Base-by-base conservation (phyloP, 2,329 filamentous ascomycete species). In the Aspergillus fructus region DNA sequence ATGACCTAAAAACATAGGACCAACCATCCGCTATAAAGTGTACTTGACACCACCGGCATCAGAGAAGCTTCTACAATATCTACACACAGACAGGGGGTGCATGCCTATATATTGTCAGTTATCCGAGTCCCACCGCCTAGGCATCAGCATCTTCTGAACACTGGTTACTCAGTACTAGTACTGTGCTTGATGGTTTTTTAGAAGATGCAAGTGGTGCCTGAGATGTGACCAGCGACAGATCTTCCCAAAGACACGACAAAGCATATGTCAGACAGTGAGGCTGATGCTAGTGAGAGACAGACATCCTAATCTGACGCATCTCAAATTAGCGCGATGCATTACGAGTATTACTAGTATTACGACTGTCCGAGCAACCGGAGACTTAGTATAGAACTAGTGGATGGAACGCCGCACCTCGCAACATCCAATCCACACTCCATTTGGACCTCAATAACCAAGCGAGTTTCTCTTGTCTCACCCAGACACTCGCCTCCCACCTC, bases 301-400 rank as follows among this genome's bases (percentile, higher is more conserved):
- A 45, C 17, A 27, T 37, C 19, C 42, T 13, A 21, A 49, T 49
- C 12, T 24, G 37, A 55, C 39, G 53, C 45, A 42, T 49, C 45
- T 55, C 45, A 37, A 43, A 33, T 40, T 40, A 41, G 23, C n/a
- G 40, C 40, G 41, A 40, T 39, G 17, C 42, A 46, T 52, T 52
- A 40, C 15, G 17, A 45, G 12, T 5, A 23, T 23, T 30, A 33
- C 23, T 15, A 19, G 19, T 19, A 27, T 33, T n/a, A 9, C 30
- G 21, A 45, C 30, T 40, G 50, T 48, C 52, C 37, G 37, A 49
- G 53, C 45, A 49, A 49, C 53, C 45, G 27, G 43, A 23, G 11
- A 7, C 34, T 7, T 49, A 49, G 43, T 40, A 48, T 47, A 40
- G 37, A 49, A 49, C 53, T 55, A 55, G 53, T 49, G 46, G 52